Percentiles rank a stretch among this genome's conserved stretches.
Conservation (phyloP, 257 asterid species). For the Solanum chmielewskii region DNA sequence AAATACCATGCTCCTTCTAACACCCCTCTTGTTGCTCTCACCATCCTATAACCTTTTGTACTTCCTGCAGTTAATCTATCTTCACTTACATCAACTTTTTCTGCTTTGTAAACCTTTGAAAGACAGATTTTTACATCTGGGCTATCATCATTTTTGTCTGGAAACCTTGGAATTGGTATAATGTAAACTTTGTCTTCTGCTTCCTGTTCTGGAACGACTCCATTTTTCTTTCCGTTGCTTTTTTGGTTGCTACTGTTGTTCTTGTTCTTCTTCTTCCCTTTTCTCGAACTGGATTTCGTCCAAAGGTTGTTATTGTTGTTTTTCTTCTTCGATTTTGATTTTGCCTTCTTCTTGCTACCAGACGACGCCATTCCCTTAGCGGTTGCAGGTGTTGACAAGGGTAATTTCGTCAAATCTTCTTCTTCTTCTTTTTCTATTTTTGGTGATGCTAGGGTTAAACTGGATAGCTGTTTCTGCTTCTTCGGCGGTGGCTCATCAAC, state of each 20-base stretch:
- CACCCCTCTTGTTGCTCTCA: slow-evolving; percentile 88
- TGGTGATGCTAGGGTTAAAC: neutral
- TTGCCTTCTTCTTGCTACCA: slow-evolving; percentile 51
- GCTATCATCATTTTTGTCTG: slow-evolving; percentile 70
- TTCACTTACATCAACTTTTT: slow-evolving; percentile 82
- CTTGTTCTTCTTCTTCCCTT: slow-evolving; percentile 72
- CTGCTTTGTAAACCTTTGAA: slow-evolving; percentile 86
- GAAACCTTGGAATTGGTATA: slow-evolving; percentile 66
- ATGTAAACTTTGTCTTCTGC: slow-evolving; percentile 57
- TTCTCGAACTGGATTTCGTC: slow-evolving; percentile 58
- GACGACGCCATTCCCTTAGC: slow-evolving; percentile 11
- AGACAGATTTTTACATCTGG: slow-evolving; percentile 56
- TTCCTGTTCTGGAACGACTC: slow-evolving; percentile 9
- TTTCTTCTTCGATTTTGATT: slow-evolving; percentile 67
- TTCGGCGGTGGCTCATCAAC: slow-evolving; percentile 45
- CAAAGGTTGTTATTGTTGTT: slow-evolving; percentile 78
- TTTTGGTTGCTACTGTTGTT: slow-evolving; percentile 16
- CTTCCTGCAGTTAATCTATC: slow-evolving; percentile 87
- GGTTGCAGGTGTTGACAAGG: slow-evolving; percentile 10
- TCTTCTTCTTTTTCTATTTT: neutral
- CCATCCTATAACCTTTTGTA: slow-evolving; percentile 95
- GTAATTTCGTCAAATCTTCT: slow-evolving; percentile 10
- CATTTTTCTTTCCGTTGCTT: slow-evolving; percentile 26
- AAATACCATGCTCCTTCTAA: slow-evolving; percentile 89
- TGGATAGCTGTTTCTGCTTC: slow-evolving; percentile 52